Evolutionary conservation across 2,329 filamentous ascomycete genomes (phyloP).

Genomic region (Trichoderma arundinaceum): DNA sequence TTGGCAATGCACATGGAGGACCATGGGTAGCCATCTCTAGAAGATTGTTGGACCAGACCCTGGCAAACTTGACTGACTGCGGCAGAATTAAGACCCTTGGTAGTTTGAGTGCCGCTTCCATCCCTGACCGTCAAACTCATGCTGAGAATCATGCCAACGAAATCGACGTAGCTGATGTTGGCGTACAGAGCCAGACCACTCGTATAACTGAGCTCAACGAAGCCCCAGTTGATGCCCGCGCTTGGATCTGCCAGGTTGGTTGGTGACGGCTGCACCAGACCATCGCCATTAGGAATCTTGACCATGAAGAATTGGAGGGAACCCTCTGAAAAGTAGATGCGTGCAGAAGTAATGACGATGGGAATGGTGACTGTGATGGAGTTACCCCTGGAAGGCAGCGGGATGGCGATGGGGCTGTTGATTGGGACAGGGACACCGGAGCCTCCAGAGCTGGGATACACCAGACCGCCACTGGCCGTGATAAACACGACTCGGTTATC

Average conservation of each 20-base stretch:
- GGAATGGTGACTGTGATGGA: slow-evolving; percentile 50
- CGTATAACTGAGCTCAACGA: slow-evolving; percentile 56
- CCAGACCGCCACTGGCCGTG: slow-evolving; percentile 46
- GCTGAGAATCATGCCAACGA: slow-evolving; percentile 57
- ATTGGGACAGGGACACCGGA: slow-evolving; percentile 47
- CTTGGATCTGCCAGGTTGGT: slow-evolving; percentile 52
- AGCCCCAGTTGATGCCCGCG: slow-evolving; percentile 54
- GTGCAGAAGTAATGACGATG: slow-evolving; percentile 49
- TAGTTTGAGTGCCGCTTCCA: slow-evolving; percentile 47
- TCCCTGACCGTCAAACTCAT: slow-evolving; percentile 50
- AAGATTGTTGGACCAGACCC: slow-evolving; percentile 47
- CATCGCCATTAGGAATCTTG: slow-evolving; percentile 40
- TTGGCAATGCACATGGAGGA: slow-evolving; percentile 51
- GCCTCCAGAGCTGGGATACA: slow-evolving; percentile 50
- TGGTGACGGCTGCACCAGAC: slow-evolving; percentile 56
- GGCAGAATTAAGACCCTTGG: slow-evolving; percentile 47
- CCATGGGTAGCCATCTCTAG: slow-evolving; percentile 51
- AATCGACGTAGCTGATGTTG: slow-evolving; percentile 60
- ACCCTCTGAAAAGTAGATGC: slow-evolving; percentile 54
- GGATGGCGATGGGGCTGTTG: slow-evolving; percentile 51
- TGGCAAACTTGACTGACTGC: slow-evolving; percentile 50
- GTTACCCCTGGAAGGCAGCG: slow-evolving; percentile 47
- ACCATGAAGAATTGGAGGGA: slow-evolving; percentile 52
- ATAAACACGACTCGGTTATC: slow-evolving; percentile 51
- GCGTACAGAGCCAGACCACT: slow-evolving; percentile 48